phyloP scores from a whole-genome alignment of 176 grass and related monocot species.

The Oryza meyeriana region DNA sequence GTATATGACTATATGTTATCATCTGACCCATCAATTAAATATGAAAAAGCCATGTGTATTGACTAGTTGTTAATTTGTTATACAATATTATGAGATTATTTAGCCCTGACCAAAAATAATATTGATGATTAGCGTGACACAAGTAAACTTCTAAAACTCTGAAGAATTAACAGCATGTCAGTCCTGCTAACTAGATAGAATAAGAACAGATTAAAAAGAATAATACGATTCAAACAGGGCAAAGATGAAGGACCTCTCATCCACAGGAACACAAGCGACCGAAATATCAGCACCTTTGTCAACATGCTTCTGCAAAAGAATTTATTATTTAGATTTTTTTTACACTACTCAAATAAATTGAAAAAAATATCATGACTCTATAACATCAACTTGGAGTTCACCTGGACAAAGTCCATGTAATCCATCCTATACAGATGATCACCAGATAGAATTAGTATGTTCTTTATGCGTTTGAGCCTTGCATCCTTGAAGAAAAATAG shows the following conservation, averaged over 20 bases:
- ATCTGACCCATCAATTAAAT: neutral
- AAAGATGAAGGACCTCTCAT: constrained; percentile 53
- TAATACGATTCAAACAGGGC: neutral
- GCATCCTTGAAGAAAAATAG: constrained; percentile 49
- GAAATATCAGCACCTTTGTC: constrained; percentile 74
- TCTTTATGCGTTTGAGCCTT: constrained; percentile 66
- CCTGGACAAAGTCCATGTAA: constrained; percentile 91
- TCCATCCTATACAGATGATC: constrained; percentile 93
- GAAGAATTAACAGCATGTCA: neutral
- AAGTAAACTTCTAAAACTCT: neutral
- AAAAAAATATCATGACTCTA: neutral
- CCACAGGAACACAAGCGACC: constrained; percentile 68
- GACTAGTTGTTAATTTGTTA: constrained; percentile 3
- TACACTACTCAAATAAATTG: neutral
- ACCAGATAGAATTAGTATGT: constrained; percentile 76
- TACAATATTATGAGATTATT: neutral
- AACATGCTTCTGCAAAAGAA: constrained; percentile 65
- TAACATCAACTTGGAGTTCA: constrained; percentile 4
- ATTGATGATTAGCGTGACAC: neutral
- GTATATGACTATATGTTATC: neutral
- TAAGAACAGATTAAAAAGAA: neutral
- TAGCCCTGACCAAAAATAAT: neutral
- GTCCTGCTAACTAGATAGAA: neutral
- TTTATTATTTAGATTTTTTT: neutral
- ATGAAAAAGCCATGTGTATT: neutral